Evolutionary conservation across 2,329 filamentous ascomycete genomes (phyloP).

Genomic region (Aureobasidium melanogenum): DNA sequence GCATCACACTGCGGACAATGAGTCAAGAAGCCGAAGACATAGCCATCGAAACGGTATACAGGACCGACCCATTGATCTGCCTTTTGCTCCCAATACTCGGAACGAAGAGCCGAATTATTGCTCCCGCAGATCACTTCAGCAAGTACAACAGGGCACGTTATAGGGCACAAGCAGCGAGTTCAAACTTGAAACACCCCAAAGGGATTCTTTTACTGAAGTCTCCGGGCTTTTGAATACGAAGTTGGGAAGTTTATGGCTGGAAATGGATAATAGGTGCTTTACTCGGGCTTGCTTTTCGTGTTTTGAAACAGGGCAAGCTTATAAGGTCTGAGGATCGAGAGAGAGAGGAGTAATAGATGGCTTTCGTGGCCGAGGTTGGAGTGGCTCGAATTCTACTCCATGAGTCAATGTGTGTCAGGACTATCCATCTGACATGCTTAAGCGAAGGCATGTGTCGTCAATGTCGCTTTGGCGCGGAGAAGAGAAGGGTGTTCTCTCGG

Average conservation of each 20-base stretch:
- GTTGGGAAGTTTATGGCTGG: too few species aligned
- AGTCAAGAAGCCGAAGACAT: not conserved
- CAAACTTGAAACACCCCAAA: not conserved
- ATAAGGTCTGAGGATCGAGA: not conserved
- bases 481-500: too few species aligned
- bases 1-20: too few species aligned
- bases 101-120: too few species aligned
- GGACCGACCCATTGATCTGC: not conserved
- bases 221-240: not conserved
- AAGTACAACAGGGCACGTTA: too few species aligned
- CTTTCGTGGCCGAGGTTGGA: too few species aligned
- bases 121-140: not conserved
- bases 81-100: not conserved
- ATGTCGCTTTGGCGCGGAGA: not conserved
- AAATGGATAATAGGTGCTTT: too few species aligned
- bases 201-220: not conserved
- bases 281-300: too few species aligned
- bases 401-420: not conserved
- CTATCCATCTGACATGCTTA: not conserved
- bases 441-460: not conserved
- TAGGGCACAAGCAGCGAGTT: not conserved
- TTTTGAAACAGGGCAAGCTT: not conserved
- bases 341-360: too few species aligned
- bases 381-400: not conserved
- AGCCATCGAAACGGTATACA: not conserved